phyloP scores from a whole-genome alignment of 805 yeast genomes.

The Candida stauntonica region DNA sequence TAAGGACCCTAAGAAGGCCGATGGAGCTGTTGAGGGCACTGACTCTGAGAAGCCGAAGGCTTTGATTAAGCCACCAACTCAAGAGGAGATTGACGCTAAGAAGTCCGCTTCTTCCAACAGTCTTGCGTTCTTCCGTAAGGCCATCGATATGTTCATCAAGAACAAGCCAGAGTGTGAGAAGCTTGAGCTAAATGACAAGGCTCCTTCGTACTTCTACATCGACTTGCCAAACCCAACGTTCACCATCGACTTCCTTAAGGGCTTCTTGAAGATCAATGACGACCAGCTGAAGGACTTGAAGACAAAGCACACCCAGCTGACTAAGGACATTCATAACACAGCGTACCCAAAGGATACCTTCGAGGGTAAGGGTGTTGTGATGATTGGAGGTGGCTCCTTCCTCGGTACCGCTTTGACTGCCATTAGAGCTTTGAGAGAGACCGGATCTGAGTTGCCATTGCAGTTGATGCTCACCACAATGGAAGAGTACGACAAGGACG shows the following conservation, averaged over 20 bases:
- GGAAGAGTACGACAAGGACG: constrained; percentile 39
- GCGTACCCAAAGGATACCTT: constrained; percentile 23
- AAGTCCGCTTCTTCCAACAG: not conserved
- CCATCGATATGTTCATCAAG: constrained; percentile 20
- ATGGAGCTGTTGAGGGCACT: not conserved
- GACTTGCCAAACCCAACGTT: constrained; percentile 27
- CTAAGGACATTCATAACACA: constrained; percentile 15
- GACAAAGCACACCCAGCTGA: constrained; percentile 19
- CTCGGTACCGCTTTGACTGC: constrained; percentile 39
- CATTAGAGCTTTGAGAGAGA: constrained; percentile 35
- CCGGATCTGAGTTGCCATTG: constrained; percentile 40
- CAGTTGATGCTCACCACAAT: constrained; percentile 40
- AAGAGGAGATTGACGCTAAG: not conserved
- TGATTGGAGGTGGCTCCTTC: constrained; percentile 42
- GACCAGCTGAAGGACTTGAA: constrained; percentile 20
- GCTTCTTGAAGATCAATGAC: constrained; percentile 15
- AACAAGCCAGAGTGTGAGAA: constrained; percentile 21
- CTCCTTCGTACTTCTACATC: constrained; percentile 26
- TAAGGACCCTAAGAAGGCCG: not conserved
- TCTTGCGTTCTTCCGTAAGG: constrained; percentile 15
- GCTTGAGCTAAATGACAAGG: constrained; percentile 19
- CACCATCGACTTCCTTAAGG: constrained; percentile 22
- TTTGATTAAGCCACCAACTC: not conserved
- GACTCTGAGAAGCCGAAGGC: not conserved
- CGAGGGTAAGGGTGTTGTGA: constrained; percentile 29